Conservation (phyloP, 192 early-diverging fungal species). For the Coemansia sp. region DNA sequence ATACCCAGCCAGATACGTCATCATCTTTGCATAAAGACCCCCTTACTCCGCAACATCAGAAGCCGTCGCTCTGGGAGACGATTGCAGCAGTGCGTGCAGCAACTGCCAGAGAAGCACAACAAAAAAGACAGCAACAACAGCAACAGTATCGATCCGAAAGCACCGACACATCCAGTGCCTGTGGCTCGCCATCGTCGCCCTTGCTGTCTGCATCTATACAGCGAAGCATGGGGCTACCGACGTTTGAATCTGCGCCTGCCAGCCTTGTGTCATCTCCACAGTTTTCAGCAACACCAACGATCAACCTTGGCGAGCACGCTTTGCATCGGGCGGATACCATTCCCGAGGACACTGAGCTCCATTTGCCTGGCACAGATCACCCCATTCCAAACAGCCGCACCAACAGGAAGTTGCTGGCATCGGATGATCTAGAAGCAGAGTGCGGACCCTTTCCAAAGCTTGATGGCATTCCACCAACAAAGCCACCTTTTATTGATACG, state of each 20-base stretch:
- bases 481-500: constrained; percentile 28
- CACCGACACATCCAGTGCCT: constrained; percentile 5
- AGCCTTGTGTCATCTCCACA: constrained; percentile 46
- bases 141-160: background rate
- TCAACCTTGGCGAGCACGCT: background rate
- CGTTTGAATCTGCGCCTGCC: constrained; percentile 48
- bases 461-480: background rate
- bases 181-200: constrained; percentile 11
- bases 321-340: background rate
- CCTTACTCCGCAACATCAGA: background rate
- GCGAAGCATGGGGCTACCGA: constrained; percentile 7
- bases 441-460: background rate
- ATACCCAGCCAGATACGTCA: background rate
- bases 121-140: background rate
- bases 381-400: background rate
- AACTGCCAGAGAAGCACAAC: constrained; percentile 6
- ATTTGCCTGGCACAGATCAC: background rate
- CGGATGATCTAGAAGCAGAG: background rate
- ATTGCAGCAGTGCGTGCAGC: constrained; percentile 33
- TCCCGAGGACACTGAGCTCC: background rate
- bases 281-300: constrained; percentile 21
- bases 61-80: constrained; percentile 25
- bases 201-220: constrained; percentile 8
- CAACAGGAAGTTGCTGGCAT: background rate
- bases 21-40: background rate